Percentiles rank a stretch among this genome's conserved stretches.
Evolutionary conservation across 2,329 filamentous ascomycete species (phyloP).

Genomic region (Keithomyces neogunnii): DNA sequence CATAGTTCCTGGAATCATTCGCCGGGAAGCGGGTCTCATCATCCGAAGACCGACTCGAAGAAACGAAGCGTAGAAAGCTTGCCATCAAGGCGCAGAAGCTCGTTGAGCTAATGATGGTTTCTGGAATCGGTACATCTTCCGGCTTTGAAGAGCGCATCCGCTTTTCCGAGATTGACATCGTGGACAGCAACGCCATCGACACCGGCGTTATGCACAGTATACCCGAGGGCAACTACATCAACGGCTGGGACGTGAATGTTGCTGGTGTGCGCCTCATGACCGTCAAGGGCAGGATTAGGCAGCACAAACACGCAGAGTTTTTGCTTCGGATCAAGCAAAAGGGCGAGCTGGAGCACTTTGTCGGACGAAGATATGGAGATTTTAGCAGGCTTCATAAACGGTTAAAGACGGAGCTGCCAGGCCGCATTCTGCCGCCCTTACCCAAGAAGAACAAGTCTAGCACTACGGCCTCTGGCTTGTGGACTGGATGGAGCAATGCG

Average conservation of each 20-base stretch:
- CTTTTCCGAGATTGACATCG: constrained; percentile 94
- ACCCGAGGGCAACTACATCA: constrained; percentile 84
- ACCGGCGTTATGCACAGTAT: constrained; percentile 78
- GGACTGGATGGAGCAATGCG: constrained; percentile 42
- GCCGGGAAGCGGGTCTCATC: constrained; percentile 95
- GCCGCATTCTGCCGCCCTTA: constrained; percentile 77
- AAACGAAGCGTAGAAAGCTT: constrained; percentile 89
- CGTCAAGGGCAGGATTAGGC: constrained; percentile 76
- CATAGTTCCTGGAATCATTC: constrained; percentile 89
- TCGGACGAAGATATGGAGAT: constrained; percentile 81
- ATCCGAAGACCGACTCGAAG: constrained; percentile 89
- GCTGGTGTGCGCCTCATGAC: constrained; percentile 76
- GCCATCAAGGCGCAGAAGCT: constrained; percentile 91
- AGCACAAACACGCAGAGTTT: constrained; percentile 93
- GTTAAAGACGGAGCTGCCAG: constrained; percentile 77
- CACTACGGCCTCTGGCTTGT: constrained; percentile 52
- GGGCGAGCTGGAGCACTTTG: constrained; percentile 65
- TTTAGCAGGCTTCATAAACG: constrained; percentile 74
- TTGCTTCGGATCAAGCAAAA: constrained; percentile 76
- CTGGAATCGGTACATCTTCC: constrained; percentile 87
- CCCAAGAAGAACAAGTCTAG: constrained; percentile 88
- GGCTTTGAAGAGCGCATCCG: constrained; percentile 96
- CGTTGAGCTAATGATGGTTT: constrained; percentile 99
- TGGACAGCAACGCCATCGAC: constrained; percentile 87
- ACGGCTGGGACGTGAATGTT: constrained; percentile 96